These are phyloP conservation scores for Blyttiomyces sp. DNA, from an alignment of 371 early-diverging fungal genomes.

Conservation along the genomic window DNA sequence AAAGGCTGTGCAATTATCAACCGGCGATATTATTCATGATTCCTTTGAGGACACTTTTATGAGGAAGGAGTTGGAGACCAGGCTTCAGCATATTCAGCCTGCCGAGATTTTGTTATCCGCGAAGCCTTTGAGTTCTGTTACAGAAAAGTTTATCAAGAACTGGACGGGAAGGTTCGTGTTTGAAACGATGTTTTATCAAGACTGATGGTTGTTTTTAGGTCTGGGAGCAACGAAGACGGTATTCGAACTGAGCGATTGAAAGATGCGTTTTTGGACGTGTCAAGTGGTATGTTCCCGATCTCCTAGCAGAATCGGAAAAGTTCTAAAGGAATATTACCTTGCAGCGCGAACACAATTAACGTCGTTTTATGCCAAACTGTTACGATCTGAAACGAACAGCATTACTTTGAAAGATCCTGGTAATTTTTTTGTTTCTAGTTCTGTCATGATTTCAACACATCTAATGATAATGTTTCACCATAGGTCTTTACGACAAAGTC, in stretches of 20 bases:
- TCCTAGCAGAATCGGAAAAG: no score
- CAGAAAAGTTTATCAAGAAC: constrained; percentile 24
- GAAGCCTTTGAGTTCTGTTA: constrained; percentile 15
- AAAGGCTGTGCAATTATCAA: constrained; percentile 56
- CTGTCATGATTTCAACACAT: no score
- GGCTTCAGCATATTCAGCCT: constrained; percentile 71
- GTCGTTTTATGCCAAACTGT: constrained; percentile 9
- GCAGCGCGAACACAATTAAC: constrained; percentile 4
- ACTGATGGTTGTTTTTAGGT: not conserved
- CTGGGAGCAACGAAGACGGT: constrained; percentile 34
- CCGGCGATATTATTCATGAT: constrained; percentile 76
- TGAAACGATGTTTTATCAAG: not conserved
- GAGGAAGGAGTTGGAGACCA: constrained; percentile 73
- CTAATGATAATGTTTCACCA: not conserved
- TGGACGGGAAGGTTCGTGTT: constrained; percentile 10
- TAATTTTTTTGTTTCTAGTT: no score
- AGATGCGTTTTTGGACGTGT: constrained; percentile 41
- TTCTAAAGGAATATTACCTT: no score
- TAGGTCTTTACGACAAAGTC: constrained; percentile 21
- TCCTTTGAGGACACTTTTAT: constrained; percentile 66
- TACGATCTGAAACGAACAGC: constrained; percentile 4
- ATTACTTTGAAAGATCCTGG: no score
- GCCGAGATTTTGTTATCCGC: constrained; percentile 69
- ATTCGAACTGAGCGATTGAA: constrained; percentile 63
- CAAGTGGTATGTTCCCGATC: constrained; percentile 1